These are phyloP conservation scores for Candida vartiovaarae DNA, from an alignment of 805 yeast species.

Conservation along the genomic window DNA sequence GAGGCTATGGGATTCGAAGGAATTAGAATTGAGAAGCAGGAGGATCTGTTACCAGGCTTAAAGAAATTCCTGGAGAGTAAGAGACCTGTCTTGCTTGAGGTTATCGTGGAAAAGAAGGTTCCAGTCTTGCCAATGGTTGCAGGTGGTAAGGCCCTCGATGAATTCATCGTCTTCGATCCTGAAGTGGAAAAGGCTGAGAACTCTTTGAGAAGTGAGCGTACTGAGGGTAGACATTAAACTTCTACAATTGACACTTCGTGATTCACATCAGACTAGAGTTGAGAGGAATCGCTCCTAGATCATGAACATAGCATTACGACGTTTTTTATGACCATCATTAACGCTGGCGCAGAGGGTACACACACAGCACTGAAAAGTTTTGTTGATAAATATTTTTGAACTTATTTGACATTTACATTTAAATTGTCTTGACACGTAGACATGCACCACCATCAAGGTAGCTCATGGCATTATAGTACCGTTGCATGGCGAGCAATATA, in stretches of 20 bases:
- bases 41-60: conserved; percentile 51
- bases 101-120: conserved; percentile 77
- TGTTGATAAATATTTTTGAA: background rate
- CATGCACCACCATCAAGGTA: no score
- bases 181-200: conserved; percentile 68
- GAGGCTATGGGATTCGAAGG: conserved; percentile 92
- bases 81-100: conserved; percentile 85
- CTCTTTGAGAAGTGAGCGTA: conserved; percentile 63
- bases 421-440: no score
- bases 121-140: conserved; percentile 99
- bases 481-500: no score
- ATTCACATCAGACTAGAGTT: no score
- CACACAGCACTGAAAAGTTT: background rate
- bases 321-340: background rate
- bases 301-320: background rate
- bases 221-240: conserved; percentile 55
- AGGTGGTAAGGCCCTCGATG: conserved; percentile 90
- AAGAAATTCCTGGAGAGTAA: conserved; percentile 63
- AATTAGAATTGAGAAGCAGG: conserved; percentile 62
- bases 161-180: conserved; percentile 82
- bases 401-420: background rate
- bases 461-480: no score
- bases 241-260: background rate
- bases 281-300: background rate
- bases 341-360: background rate